phyloP scores from a whole-genome alignment of 1,284 basidiomycete species.

The Leccinum laetum region DNA sequence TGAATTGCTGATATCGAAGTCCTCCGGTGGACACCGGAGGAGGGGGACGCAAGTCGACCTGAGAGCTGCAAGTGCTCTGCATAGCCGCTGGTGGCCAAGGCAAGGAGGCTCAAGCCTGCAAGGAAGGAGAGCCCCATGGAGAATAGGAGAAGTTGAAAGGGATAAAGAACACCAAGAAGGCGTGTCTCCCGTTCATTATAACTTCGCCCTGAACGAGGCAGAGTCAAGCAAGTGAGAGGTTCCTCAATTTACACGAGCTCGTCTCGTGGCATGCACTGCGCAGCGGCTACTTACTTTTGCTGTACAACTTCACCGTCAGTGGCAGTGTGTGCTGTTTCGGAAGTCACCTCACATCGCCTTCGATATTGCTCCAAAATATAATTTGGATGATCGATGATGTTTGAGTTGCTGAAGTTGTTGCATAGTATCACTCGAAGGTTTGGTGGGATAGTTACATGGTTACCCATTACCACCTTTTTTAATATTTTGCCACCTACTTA shows the following conservation, averaged over 20 bases:
- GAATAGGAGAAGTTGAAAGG: not conserved
- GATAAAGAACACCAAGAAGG: not conserved
- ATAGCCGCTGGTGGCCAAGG: constrained; percentile 1
- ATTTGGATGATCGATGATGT: too few relatives aligned
- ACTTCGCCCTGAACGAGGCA: not conserved
- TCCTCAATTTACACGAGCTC: not conserved
- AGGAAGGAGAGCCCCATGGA: constrained; percentile 18
- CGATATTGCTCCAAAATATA: too few relatives aligned
- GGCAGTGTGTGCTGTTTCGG: too few relatives aligned
- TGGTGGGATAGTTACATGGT: too few relatives aligned
- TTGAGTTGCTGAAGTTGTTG: too few relatives aligned
- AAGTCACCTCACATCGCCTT: too few relatives aligned
- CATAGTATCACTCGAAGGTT: too few relatives aligned
- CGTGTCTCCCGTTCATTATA: constrained; percentile 6
- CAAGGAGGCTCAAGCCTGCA: constrained; percentile 11
- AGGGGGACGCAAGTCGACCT: constrained; percentile 12
- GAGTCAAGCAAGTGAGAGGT: not conserved
- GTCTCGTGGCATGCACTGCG: not conserved
- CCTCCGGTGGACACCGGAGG: constrained; percentile 15
- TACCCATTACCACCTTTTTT: not conserved
- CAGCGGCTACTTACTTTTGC: too few relatives aligned
- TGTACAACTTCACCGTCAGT: too few relatives aligned
- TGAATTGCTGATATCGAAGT: constrained; percentile 16
- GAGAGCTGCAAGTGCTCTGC: constrained; percentile 19
- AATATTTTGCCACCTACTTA: not conserved